phyloP scores from a whole-genome alignment of 805 yeast species.

The Starmerella apicola region DNA sequence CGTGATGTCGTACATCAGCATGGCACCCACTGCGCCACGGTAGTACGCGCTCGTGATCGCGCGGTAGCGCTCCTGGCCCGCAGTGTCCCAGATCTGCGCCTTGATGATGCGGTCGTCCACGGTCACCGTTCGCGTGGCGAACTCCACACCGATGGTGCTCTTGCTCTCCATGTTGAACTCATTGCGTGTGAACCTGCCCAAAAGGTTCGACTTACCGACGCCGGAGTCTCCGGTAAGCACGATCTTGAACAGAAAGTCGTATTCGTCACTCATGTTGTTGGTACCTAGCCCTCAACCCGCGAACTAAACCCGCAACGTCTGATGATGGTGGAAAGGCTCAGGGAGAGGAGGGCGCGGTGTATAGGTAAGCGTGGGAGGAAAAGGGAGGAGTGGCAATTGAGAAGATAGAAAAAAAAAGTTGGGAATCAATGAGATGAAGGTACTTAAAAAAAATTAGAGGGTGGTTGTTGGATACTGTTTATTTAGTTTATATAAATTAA shows the following conservation, averaged over 20 bases:
- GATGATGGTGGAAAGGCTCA: too few species aligned
- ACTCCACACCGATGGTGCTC: conserved; percentile 95
- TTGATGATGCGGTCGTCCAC: conserved; percentile 93
- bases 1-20: conserved; percentile 88
- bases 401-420: too few species aligned
- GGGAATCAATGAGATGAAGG: too few species aligned
- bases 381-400: too few species aligned
- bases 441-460: too few species aligned
- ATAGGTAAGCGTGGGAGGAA: too few species aligned
- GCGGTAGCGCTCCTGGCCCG: conserved; percentile 97
- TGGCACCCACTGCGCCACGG: conserved; percentile 96
- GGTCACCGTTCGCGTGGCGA: conserved; percentile 90
- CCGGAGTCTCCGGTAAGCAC: conserved; percentile 96
- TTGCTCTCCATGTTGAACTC: conserved; percentile 90
- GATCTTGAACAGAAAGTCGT: conserved; percentile 84
- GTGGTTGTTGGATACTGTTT: too few species aligned
- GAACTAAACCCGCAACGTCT: too few species aligned
- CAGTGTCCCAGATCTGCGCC: conserved; percentile 98
- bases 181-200: conserved; percentile 87
- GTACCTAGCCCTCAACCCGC: too few species aligned
- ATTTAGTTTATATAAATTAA: too few species aligned
- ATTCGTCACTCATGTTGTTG: conserved; percentile 53
- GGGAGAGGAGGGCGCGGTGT: too few species aligned
- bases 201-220: conserved; percentile 88
- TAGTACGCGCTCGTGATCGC: conserved; percentile 96